These are phyloP conservation scores for Phytophthora brassicae DNA, from an alignment of 352 stramenopile genomes.

Conservation along the genomic window DNA sequence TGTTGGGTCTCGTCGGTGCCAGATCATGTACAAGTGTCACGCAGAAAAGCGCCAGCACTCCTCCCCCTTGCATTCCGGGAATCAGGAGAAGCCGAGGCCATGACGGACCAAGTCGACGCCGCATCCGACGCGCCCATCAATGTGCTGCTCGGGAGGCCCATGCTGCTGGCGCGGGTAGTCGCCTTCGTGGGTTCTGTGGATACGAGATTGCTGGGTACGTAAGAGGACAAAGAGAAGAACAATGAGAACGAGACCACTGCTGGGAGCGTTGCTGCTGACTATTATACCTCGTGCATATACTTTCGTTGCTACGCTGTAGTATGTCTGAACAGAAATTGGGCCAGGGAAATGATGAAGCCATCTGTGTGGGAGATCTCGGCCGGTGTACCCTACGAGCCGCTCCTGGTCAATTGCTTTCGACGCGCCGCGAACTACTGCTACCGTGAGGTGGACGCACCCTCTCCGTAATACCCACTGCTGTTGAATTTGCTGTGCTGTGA, in stretches of 20 bases:
- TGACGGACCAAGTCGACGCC: conserved; percentile 33
- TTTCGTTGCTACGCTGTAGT: conserved; percentile 44
- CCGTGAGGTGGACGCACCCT: conserved; percentile 84
- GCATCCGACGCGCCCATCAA: conserved; percentile 32
- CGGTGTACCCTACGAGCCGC: conserved; percentile 70
- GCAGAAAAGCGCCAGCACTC: conserved; percentile 31
- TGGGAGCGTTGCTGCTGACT: neutral
- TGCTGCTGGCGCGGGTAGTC: conserved; percentile 64
- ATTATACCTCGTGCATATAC: neutral
- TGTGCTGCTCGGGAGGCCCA: conserved; percentile 51
- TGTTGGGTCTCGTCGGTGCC: conserved; percentile 8
- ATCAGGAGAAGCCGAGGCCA: conserved; percentile 26
- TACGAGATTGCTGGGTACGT: conserved; percentile 51
- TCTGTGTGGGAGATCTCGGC: conserved; percentile 83
- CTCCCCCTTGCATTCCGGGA: conserved; percentile 32
- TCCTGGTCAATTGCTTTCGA: conserved; percentile 83
- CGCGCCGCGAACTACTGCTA: conserved; percentile 85
- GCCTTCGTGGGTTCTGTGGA: conserved; percentile 66
- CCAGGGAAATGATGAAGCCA: conserved; percentile 81
- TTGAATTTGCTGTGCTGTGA: neutral
- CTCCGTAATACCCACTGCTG: conserved; percentile 55
- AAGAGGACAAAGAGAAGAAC: conserved; percentile 8
- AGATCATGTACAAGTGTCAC: conserved; percentile 10
- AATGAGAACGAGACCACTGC: conserved; percentile 3
- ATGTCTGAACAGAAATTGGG: conserved; percentile 69